Evolutionary conservation across 192 early-diverging fungal species (phyloP), one percentile per base, ranked within the genome.

Genomic region (Linnemannia zychae): DNA sequence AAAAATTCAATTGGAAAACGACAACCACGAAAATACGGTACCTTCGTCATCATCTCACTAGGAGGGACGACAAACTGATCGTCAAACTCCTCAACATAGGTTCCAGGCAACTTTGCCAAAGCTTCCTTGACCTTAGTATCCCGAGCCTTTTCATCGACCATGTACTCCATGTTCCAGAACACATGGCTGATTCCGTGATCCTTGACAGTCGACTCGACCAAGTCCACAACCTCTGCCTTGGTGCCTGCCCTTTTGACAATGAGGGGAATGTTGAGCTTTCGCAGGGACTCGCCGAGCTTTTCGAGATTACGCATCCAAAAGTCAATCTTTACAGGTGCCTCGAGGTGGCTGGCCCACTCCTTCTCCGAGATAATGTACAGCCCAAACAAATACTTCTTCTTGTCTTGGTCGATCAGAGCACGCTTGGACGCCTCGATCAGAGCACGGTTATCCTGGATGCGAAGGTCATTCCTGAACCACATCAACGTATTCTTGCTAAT

Each of bases 51-150:
- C 7, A 92, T 76, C 15, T 77, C 73, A 18, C 85, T 87, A 7
- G 94, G 94, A 15, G 81, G 77, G 4, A 93, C 76, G 24, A 94
- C 78, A 69, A 91, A 90, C 85, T 94, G 92, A 77, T 93, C 92
- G n/a, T 94, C 87, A 22, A 12, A 38, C 44, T 74, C 50, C 66
- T 83, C 71, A 76, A 89, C 71, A 40, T 68, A 76, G 9, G 90
- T 50, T 5, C 74, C 72, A 24, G 76, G 66, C 17, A 53, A 16
- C 53, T 72, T 76, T 2, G 78, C 38, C 4, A 88, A 36, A 37
- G 77, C 28, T 22, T 70, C 44, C 75, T 74, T 57, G 44, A 88
- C 84, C 1, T 49, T 74, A 11, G 24, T 70, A 72, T 93, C 91
- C 46, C 92, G 81, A 33, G 71, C 67, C 50, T 22, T 50, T 66